Evolutionary conservation across 176 grass and related monocot genomes (phyloP), one percentile per base, ranked within the genome.

Genomic region (Hsuehochloa calcarea): DNA sequence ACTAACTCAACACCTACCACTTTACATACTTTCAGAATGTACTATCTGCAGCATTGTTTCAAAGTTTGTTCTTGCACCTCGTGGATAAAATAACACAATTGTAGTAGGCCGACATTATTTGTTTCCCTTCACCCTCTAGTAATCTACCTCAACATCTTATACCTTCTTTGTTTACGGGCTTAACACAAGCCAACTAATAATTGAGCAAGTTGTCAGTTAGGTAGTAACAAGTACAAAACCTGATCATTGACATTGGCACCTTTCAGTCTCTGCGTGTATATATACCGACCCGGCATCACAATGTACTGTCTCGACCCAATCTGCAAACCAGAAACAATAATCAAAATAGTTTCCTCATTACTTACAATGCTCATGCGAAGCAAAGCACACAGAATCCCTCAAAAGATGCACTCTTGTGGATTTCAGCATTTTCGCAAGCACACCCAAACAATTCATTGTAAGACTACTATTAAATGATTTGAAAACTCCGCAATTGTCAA

Each of bases 181-280:
- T 61, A 54, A 58, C 35, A 88, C 27, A 29, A 45, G 3, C 8
- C 26, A 61, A 70, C 17, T 10, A 74, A 47, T 23, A 39, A 78
- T 17, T 19, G 7, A 62, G 25, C 22, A 37, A 76, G 47, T 46
- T 60, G 62, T 1, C 52, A 50, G 47, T 50, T 16, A 50, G 59
- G 5, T 46, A 5, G 31, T 46, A 70, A 54, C 34, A 35, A 68
- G 37, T 59, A 83, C 9, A 70, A 79, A 73, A 90, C 89, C 89
- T 90, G 74, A 68, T 90, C 89, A 67, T 90, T 68, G 68, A 82
- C 91, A 84, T 90, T 93, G 68, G 96, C 93, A 5, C 81, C 96
- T 85, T 95, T 98, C 85, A 95, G 89, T 69, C 93, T 90, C 47
- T 93, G 91, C 0, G 93, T 93, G 75, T 92, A 87, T 70, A 90